Evolutionary conservation across 257 asterid species (phyloP).

Genomic region (Solanum neorickii): DNA sequence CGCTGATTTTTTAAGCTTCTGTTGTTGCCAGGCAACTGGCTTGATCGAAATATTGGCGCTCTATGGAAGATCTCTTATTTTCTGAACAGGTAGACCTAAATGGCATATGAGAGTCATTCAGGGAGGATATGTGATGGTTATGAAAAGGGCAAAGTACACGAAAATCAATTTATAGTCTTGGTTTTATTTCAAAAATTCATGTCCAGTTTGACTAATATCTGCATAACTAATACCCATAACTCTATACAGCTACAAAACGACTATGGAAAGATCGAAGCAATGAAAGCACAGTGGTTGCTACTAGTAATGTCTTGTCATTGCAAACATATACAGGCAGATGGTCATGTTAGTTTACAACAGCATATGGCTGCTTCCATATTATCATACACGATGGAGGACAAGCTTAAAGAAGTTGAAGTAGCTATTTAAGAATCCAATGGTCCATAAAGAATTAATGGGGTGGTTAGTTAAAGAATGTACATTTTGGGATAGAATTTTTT

Average conservation of each 20-base stretch:
- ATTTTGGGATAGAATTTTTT: constrained; percentile 17
- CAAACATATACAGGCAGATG: not conserved
- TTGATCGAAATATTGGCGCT: not conserved
- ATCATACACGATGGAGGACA: not conserved
- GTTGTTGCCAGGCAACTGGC: not conserved
- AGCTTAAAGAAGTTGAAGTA: not conserved
- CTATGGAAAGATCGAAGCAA: not conserved
- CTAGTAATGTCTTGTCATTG: not conserved
- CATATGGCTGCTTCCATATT: not conserved
- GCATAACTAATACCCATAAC: not conserved
- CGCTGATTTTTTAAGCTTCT: not conserved
- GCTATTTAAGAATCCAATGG: not conserved
- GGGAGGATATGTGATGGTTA: not conserved
- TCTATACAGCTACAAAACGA: not conserved
- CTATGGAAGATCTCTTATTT: not conserved
- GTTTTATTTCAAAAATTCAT: not conserved
- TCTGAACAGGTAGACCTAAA: not conserved
- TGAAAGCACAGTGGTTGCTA: not conserved
- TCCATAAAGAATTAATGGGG: not conserved
- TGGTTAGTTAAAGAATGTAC: constrained; percentile 25
- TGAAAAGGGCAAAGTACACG: not conserved
- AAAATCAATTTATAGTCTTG: not conserved
- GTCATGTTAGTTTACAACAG: not conserved
- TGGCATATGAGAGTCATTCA: not conserved
- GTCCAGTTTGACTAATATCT: not conserved